Conservation (phyloP, 1,284 basidiomycete species). For the Coniferiporia weirii region DNA sequence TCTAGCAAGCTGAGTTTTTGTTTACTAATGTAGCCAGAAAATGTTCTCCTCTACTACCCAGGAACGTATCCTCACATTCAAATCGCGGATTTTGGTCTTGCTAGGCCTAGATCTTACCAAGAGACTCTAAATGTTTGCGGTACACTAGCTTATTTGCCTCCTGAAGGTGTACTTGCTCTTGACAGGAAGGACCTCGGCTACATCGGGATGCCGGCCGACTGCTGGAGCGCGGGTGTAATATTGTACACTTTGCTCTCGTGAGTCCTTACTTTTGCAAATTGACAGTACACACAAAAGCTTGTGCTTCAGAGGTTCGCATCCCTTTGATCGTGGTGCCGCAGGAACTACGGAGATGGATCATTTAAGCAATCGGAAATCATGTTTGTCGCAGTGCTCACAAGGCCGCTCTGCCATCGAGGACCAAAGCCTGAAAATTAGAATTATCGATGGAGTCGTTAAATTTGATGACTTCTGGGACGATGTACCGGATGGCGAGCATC, state of each 20-base stretch:
- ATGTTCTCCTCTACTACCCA: slow-evolving; percentile 70
- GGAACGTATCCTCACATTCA: slow-evolving; percentile 78
- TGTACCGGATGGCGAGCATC: slow-evolving; percentile 51
- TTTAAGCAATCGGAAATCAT: slow-evolving; percentile 15
- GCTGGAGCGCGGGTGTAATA: slow-evolving; percentile 78
- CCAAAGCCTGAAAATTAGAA: slow-evolving; percentile 58
- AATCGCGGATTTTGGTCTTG: slow-evolving; percentile 84
- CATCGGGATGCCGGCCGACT: slow-evolving; percentile 74
- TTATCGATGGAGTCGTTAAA: slow-evolving; percentile 55
- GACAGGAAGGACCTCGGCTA: slow-evolving; percentile 69
- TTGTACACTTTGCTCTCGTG: slow-evolving; percentile 78
- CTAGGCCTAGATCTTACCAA: slow-evolving; percentile 72
- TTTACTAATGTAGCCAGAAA: slow-evolving; percentile 62
- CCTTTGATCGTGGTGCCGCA: slow-evolving; percentile 54
- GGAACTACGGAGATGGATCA: slow-evolving; percentile 29
- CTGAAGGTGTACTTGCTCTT: slow-evolving; percentile 73
- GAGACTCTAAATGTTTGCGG: slow-evolving; percentile 77
- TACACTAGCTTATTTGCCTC: slow-evolving; percentile 80
- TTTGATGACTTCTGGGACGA: slow-evolving; percentile 51
- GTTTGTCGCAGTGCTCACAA: slow-evolving; percentile 40
- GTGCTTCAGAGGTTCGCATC: slow-evolving; percentile 55
- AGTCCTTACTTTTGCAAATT: slow-evolving; percentile 26
- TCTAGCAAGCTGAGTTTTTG: slow-evolving; percentile 2
- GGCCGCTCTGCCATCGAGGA: slow-evolving; percentile 44
- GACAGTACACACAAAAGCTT: background rate